phyloP scores from a whole-genome alignment of 768 basidiomycete genomes.

The Suillus clintonianus region DNA sequence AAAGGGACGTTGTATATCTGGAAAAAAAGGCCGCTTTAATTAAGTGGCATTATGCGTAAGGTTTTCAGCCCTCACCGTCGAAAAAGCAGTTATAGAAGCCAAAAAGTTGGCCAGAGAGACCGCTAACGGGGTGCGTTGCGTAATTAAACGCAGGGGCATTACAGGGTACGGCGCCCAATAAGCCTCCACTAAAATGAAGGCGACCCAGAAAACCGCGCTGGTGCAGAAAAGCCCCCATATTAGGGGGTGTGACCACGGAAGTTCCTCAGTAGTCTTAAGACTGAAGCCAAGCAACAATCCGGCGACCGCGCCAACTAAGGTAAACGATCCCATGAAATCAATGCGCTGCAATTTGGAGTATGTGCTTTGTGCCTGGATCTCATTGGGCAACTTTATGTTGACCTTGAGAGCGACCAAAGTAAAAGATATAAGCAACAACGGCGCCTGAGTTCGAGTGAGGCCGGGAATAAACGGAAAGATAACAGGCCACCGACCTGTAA shows the following conservation, averaged over 20 bases:
- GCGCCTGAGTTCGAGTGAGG: constrained; percentile 51
- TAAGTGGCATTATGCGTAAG: background rate
- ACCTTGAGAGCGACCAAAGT: constrained; percentile 74
- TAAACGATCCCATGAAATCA: constrained; percentile 82
- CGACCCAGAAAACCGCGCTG: constrained; percentile 52
- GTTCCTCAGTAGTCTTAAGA: constrained; percentile 75
- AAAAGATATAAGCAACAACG: constrained; percentile 72
- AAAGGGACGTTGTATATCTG: constrained; percentile 86
- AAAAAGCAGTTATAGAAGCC: constrained; percentile 76
- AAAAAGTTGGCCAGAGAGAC: constrained; percentile 81
- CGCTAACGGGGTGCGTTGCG: constrained; percentile 77
- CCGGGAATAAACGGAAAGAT: constrained; percentile 8
- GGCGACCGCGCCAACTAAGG: constrained; percentile 72
- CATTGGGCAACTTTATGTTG: constrained; percentile 72
- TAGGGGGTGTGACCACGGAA: constrained; percentile 73
- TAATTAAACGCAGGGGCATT: constrained; percentile 82
- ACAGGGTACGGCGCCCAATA: constrained; percentile 81
- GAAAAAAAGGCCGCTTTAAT: constrained; percentile 14
- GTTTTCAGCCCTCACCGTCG: constrained; percentile 52
- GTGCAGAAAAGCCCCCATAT: constrained; percentile 65
- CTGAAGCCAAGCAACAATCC: constrained; percentile 75
- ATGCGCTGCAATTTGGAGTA: constrained; percentile 74
- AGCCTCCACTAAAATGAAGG: constrained; percentile 81
- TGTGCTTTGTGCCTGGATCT: constrained; percentile 57
- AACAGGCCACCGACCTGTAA: constrained; percentile 60